Evolutionary conservation across 202 grass and related monocot species (phyloP), one percentile per base, ranked within the genome.

Genomic region (Zoysia matrella): DNA sequence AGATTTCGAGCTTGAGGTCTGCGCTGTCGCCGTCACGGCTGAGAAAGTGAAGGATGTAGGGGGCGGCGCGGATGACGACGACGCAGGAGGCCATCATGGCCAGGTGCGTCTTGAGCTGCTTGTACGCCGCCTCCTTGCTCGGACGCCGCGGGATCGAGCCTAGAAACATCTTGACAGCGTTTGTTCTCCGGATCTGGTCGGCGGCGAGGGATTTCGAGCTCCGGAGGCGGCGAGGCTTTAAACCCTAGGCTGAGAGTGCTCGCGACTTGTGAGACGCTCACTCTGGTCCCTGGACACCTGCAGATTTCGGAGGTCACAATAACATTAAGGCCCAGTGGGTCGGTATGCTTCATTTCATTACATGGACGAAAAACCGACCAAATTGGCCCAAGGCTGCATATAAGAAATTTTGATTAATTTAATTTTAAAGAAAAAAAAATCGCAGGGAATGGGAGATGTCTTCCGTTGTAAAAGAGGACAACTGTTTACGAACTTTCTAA

Each of bases 31-130:
- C 86, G 8, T 99, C 93, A 55, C 79, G 79, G 83, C 41, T 71
- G 75, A 99, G 93, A 81, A 90, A 96, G 79, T 96, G 91, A 86
- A 99, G 91, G 85, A 96, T 74, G 89, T 99, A 99, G 9, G 97
- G 93, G 79, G 91, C 63, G 85, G 85, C 87, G 86, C 97, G 97
- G 75, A 99, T 90, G 62, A 72, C 91, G 41, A 79, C 85, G 80
- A 96, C 71, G 75, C 89, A 99, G n/a, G 80, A 69, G 46, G 77
- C 89, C 93, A 96, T 94, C 75, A 90, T 69, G 61, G 65, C 11
- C 58, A 99, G 80, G 53, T 99, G 91, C 47, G 65, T 71, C 52
- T 83, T 91, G 67, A 99, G 87, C 85, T 94, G 83, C 86, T 99
- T 96, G 91, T 96, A 92, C 50, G 93, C 97, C 40, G 76, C 81